A percentile compares a stretch with the other conserved stretches of the same genome.
Evolutionary conservation across 805 yeast genomes (phyloP).

Genomic region (Ogataea nonfermentans): DNA sequence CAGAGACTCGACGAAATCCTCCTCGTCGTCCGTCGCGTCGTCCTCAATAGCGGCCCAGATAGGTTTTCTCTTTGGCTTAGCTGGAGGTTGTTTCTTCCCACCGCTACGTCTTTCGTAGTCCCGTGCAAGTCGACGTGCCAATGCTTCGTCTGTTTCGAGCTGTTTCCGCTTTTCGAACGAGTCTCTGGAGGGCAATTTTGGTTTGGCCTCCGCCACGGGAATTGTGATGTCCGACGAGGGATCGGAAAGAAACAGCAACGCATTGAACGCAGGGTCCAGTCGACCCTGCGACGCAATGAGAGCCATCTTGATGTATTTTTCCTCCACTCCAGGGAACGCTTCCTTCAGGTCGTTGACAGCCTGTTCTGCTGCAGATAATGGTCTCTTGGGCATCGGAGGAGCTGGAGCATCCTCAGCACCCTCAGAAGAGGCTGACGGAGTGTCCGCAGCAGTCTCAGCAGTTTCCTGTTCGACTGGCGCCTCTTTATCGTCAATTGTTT

Average conservation of each 20-base stretch:
- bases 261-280: conserved; percentile 85
- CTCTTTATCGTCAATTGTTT: not conserved
- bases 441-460: conserved; percentile 1
- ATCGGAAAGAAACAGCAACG: conserved; percentile 76
- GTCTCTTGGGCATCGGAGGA: conserved; percentile 57
- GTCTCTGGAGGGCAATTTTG: conserved; percentile 34
- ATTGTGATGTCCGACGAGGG: conserved; percentile 58
- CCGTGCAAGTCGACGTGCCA: conserved; percentile 78
- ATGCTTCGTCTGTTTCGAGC: conserved; percentile 58
- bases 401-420: conserved; percentile 16
- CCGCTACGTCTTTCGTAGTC: conserved; percentile 40
- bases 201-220: conserved; percentile 37
- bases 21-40: conserved; percentile 39
- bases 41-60: conserved; percentile 20
- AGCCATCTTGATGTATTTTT: conserved; percentile 67
- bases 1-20: conserved; percentile 56
- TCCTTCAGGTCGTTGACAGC: conserved; percentile 64
- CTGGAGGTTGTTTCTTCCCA: conserved; percentile 16
- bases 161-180: conserved; percentile 33
- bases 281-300: conserved; percentile 82
- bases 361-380: conserved; percentile 56
- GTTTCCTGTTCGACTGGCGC: conserved; percentile 9
- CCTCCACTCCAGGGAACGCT: conserved; percentile 83
- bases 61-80: conserved; percentile 30
- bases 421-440: not conserved